Conservation (phyloP, 1,284 basidiomycete genomes). For the Volvariella volvacea region DNA sequence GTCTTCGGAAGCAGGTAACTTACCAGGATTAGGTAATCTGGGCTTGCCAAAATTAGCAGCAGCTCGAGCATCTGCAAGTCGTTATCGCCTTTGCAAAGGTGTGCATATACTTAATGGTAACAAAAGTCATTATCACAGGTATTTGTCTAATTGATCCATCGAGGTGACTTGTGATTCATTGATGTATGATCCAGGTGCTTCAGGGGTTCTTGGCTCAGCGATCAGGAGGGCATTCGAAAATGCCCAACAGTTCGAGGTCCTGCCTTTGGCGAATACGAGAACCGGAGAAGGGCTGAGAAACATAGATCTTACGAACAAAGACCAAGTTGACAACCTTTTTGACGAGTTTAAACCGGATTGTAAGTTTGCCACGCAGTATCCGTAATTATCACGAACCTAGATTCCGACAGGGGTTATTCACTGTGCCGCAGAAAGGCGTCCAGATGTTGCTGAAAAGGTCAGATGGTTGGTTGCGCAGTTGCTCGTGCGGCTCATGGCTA, state of each 20-base stretch:
- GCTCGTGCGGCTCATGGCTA: conserved; percentile 3
- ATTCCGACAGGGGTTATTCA: conserved; percentile 64
- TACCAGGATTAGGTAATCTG: too few relatives aligned
- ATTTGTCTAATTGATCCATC: background rate
- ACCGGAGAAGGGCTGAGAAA: conserved; percentile 42
- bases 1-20: too few relatives aligned
- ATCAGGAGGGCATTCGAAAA: conserved; percentile 54
- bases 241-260: conserved; percentile 30
- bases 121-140: conserved; percentile 17
- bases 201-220: conserved; percentile 68
- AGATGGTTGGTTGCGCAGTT: conserved; percentile 10
- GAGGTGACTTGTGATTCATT: too few relatives aligned
- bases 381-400: background rate
- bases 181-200: conserved; percentile 48
- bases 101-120: too few relatives aligned
- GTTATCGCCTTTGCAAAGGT: too few relatives aligned
- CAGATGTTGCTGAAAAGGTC: conserved; percentile 79
- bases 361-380: conserved; percentile 25
- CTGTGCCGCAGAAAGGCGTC: conserved; percentile 79
- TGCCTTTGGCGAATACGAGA: conserved; percentile 62
- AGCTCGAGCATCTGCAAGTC: too few relatives aligned
- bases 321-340: conserved; percentile 44
- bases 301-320: conserved; percentile 54
- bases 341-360: conserved; percentile 56
- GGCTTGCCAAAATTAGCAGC: too few relatives aligned